Base-by-base conservation (phyloP, 345 rosid species). In the Cochlearia excelsa region DNA sequence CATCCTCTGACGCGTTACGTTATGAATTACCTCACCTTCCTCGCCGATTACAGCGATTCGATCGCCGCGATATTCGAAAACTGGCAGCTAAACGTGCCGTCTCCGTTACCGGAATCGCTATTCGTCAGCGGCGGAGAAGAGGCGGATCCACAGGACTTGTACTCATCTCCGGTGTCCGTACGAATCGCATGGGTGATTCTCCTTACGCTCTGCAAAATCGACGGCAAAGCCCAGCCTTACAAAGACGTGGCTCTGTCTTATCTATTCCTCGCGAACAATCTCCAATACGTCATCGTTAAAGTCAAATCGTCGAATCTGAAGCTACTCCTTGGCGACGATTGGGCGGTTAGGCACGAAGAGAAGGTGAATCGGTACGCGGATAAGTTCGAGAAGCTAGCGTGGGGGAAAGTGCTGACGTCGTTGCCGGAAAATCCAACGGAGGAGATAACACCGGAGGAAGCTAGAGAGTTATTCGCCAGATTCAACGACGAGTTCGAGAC, bases 1-100 rank as follows among this genome's bases (percentile, higher is more conserved):
- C 97, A 90, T 57, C 95, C 95, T 1, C 76, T 87, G 1, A 85
- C 88, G 0, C 85, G 92, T 30, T 83, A 87, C 57, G 88, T 85
- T 1, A 87, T 85, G 95, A 87, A 90, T 57, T 90, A 87, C 75
- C 62, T 87, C 66, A 38, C 81, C 2, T 76, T 87, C 75, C 79
- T 87, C 55, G 66, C 82, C 26, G 95, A 87, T 41, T 90, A 87
- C 83, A 50, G 57, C 50, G 81, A 73, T 1, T 48, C 73, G 0
- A 74, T 85, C 46, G 44, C 75, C 30, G 88, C 77, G 23, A 81
- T 90, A 4, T 66, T 86, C 38, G 84, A 80, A 7, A 86, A 83
- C 48, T 71, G 75, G 75, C 45, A 59, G 66, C 9, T 64, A 1
- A 53, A 57, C 5, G 23, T 9, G 3, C 40, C 70, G 7, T 51